phyloP scores from a whole-genome alignment of 2,329 filamentous ascomycete genomes.

The Fusarium virguliforme region DNA sequence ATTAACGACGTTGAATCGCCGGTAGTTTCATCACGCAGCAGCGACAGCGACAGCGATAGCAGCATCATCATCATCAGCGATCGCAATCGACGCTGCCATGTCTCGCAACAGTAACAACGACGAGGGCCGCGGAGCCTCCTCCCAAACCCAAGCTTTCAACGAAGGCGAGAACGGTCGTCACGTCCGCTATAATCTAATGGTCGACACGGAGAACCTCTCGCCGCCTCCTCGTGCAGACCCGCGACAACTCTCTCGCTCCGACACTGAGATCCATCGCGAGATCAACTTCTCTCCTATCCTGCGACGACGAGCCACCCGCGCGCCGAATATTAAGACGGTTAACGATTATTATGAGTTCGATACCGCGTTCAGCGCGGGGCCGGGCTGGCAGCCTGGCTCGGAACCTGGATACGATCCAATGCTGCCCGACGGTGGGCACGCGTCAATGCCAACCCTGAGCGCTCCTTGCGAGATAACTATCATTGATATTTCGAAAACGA shows the following conservation, averaged over 20 bases:
- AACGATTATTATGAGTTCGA: constrained; percentile 64
- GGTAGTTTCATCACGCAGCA: no score
- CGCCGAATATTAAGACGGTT: constrained; percentile 64
- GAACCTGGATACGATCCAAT: constrained; percentile 82
- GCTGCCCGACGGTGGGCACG: constrained; percentile 76
- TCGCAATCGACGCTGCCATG: constrained; percentile 24
- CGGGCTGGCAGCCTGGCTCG: constrained; percentile 72
- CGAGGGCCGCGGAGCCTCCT: constrained; percentile 43
- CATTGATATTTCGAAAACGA: constrained; percentile 84
- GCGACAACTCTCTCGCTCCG: constrained; percentile 47
- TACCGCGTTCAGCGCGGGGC: constrained; percentile 53
- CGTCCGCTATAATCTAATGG: constrained; percentile 51
- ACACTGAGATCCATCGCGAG: constrained; percentile 50
- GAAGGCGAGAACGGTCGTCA: constrained; percentile 37
- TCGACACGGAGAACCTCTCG: constrained; percentile 52
- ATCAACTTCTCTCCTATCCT: constrained; percentile 52
- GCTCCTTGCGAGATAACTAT: constrained; percentile 86
- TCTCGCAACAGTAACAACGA: constrained; percentile 34
- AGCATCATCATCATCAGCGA: no score
- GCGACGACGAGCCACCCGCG: constrained; percentile 60
- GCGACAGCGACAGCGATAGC: no score
- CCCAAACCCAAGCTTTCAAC: constrained; percentile 44
- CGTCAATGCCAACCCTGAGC: constrained; percentile 70
- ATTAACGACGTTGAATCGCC: no score
- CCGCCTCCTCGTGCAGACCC: constrained; percentile 36